phyloP scores from a whole-genome alignment of 129 eudicot genomes.

The Heracleum sosnowskyi region DNA sequence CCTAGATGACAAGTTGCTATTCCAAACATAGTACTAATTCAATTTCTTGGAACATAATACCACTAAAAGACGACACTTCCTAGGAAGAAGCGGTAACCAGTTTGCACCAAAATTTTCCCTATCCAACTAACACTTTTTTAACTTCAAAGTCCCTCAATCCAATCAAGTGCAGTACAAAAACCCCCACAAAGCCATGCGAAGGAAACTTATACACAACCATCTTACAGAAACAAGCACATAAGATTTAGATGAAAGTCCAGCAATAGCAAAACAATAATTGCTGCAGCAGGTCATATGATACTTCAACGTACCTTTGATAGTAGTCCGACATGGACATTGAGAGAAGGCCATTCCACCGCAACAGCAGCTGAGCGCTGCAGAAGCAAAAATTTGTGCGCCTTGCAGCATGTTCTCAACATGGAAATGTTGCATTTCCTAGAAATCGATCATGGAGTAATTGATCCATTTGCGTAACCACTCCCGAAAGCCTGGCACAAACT shows the following conservation, averaged over 20 bases:
- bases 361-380: conserved; percentile 27
- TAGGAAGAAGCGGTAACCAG: not conserved
- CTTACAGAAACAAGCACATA: not conserved
- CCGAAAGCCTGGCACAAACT: not conserved
- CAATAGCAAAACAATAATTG: not conserved
- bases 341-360: conserved; percentile 24
- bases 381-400: not conserved
- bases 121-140: not conserved
- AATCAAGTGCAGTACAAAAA: not conserved
- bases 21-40: not conserved
- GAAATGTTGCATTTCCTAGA: conserved; percentile 8
- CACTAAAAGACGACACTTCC: not conserved
- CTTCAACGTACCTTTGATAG: conserved; percentile 11
- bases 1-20: not conserved
- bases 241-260: not conserved
- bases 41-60: not conserved
- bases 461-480: not conserved
- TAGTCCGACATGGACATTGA: conserved; percentile 15
- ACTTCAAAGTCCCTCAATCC: not conserved
- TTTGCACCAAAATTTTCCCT: too few relatives aligned
- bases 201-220: not conserved
- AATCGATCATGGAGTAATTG: not conserved
- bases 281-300: conserved; percentile 7
- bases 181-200: not conserved
- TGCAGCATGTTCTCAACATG: not conserved